Evolutionary conservation across 352 stramenopile species (phyloP), one percentile per base, ranked within the genome.

Genomic region (Globisporangium takayamanum): DNA sequence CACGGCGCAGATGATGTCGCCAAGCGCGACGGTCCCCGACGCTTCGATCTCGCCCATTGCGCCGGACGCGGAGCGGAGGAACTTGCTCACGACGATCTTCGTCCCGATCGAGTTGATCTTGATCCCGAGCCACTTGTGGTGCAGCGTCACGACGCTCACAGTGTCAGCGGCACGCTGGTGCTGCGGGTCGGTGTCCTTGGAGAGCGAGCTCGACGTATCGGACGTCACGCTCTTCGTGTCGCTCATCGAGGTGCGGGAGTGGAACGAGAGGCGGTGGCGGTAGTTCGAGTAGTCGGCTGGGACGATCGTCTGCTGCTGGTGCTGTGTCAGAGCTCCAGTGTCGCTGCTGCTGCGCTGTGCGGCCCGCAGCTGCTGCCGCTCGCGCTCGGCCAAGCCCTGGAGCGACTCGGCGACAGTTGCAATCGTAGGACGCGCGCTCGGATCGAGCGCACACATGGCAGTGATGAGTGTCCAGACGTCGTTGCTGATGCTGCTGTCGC

Each of bases 31-130:
- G 36, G 64, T 62, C 3, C 74, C 73, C 11, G 79, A 88, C n/a
- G 72, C 76, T 26, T 92, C 79, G 50, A 92, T 87, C 62, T 92
- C 81, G 42, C 81, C 81, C 28, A 80, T 58, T 0, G 74, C 76
- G 8, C 78, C 80, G 0, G 72, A 78, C 11, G 78, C 74, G 25
- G 76, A 64, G 8, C 75, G 78, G 50, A 88, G 44, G 33, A 90
- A 90, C 49, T 87, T 88, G 68, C 80, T 90, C 51, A 90, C 71
- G 39, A 88, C 71, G 47, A 90, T 74, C 28, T 77, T 74, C 42
- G 79, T 79, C 20, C 80, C 80, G 51, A 90, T 80, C 50, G 76
- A 85, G 59, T 87, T 88, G 59, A 90, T 88, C 68, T 88, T 88
- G 41, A 90, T 68, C 25, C 80, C 78, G 18, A 90, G 66, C 80